phyloP scores from a whole-genome alignment of 1,284 basidiomycete genomes.

The Albatrellus sp. region DNA sequence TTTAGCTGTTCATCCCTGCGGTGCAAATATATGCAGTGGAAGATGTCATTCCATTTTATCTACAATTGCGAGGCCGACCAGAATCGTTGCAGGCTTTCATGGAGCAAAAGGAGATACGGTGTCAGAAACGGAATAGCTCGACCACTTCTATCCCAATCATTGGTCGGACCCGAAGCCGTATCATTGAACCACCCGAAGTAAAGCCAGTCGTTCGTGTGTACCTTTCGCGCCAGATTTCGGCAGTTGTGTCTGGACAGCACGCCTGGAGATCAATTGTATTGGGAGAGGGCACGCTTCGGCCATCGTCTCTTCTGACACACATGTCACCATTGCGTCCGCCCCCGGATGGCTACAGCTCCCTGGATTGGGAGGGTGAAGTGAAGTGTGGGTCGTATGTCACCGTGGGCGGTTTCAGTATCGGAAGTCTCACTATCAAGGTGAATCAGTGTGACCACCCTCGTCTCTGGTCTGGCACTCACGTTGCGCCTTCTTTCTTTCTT shows the following conservation, averaged over 20 bases:
- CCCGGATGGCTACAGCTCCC: slow-evolving; percentile 8
- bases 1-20: slow-evolving; percentile 37
- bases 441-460: slow-evolving; percentile 1
- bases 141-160: slow-evolving; percentile 7
- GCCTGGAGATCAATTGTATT: slow-evolving; percentile 23
- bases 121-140: background rate
- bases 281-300: slow-evolving; percentile 25
- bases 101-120: slow-evolving; percentile 9
- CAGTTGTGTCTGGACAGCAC: slow-evolving; percentile 19
- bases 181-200: slow-evolving; percentile 2
- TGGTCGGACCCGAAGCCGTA: slow-evolving; percentile 4
- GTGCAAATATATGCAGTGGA: slow-evolving; percentile 37
- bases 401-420: slow-evolving; percentile 15
- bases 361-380: slow-evolving; percentile 24
- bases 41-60: slow-evolving; percentile 47
- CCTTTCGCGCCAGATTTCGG: slow-evolving; percentile 27
- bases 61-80: slow-evolving; percentile 39
- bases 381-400: slow-evolving; percentile 11
- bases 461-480: no score
- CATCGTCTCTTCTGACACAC: slow-evolving; percentile 23
- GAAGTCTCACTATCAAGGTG: slow-evolving; percentile 27
- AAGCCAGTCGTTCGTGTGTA: slow-evolving; percentile 26
- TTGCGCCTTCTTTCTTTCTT: no score
- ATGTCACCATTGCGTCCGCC: slow-evolving; percentile 4
- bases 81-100: slow-evolving; percentile 31